These are phyloP conservation scores for Diaporthe citri DNA, from an alignment of 2,329 filamentous ascomycete genomes.

Conservation along the genomic window DNA sequence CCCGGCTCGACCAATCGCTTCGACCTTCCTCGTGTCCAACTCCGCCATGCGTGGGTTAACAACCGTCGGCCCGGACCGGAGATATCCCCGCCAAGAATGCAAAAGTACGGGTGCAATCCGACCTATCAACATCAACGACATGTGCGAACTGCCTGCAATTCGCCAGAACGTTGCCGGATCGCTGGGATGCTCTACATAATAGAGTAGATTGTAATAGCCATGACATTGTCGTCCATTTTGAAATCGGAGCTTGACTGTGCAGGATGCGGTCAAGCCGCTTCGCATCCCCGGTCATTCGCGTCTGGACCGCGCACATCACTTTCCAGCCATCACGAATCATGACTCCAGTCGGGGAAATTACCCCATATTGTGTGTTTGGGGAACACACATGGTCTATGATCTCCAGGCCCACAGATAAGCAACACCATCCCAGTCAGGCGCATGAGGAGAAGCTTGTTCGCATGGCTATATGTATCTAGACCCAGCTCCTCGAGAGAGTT, in stretches of 20 bases:
- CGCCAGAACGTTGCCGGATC: conserved; percentile 2
- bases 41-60: not conserved
- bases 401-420: conserved; percentile 30
- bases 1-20: conserved; percentile 11
- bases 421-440: not conserved
- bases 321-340: conserved; percentile 11
- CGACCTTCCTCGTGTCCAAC: conserved; percentile 24
- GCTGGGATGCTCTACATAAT: too few species aligned
- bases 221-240: not conserved
- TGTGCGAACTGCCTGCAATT: not conserved
- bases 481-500: not conserved
- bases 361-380: conserved; percentile 16
- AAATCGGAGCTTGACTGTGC: not conserved
- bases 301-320: not conserved
- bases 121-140: conserved; percentile 15
- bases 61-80: conserved; percentile 31
- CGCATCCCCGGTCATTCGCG: not conserved
- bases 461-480: conserved; percentile 5
- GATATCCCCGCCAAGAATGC: conserved; percentile 25
- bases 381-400: conserved; percentile 30
- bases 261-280: not conserved
- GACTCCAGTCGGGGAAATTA: conserved; percentile 8
- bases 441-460: conserved; percentile 1
- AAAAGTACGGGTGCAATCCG: conserved; percentile 20
- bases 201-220: too few species aligned